phyloP scores from a whole-genome alignment of 202 grass and related monocot genomes.

The Hordeum pubiflorum region DNA sequence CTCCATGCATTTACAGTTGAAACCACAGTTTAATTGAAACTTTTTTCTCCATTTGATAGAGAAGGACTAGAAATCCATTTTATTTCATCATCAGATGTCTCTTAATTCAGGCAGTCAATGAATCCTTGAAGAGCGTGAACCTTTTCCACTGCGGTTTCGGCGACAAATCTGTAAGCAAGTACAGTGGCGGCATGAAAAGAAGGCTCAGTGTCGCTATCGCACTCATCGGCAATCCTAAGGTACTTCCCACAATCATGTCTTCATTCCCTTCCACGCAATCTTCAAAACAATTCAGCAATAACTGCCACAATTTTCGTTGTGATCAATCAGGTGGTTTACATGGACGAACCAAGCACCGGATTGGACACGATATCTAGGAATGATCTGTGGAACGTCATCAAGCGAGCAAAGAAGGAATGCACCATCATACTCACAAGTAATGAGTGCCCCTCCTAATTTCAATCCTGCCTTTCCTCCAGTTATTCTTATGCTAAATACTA shows the following conservation, averaged over 20 bases:
- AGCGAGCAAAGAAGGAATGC: conserved; percentile 65
- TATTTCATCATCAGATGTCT: neutral
- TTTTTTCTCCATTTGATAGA: neutral
- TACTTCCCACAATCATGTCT: neutral
- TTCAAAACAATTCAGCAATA: neutral
- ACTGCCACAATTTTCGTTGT: neutral
- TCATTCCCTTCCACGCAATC: neutral
- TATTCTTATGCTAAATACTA: neutral
- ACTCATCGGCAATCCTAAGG: conserved; percentile 72
- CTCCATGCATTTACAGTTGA: neutral
- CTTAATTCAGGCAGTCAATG: conserved; percentile 46
- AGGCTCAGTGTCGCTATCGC: conserved; percentile 84
- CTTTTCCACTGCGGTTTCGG: conserved; percentile 55
- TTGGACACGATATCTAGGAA: conserved; percentile 62
- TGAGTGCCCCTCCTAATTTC: neutral
- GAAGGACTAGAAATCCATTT: neutral
- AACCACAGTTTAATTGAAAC: neutral
- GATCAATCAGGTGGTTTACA: conserved; percentile 63
- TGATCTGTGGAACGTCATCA: conserved; percentile 74
- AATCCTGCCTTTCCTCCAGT: neutral
- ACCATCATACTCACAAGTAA: conserved; percentile 94
- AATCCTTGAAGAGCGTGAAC: conserved; percentile 73
- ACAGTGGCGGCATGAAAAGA: conserved; percentile 96
- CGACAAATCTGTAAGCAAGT: conserved; percentile 66
- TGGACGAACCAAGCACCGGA: conserved; percentile 90